Percentiles rank a stretch among this genome's conserved stretches.
phyloP scores from a whole-genome alignment of 2,329 filamentous ascomycete species.

The Botrytis deweyae region DNA sequence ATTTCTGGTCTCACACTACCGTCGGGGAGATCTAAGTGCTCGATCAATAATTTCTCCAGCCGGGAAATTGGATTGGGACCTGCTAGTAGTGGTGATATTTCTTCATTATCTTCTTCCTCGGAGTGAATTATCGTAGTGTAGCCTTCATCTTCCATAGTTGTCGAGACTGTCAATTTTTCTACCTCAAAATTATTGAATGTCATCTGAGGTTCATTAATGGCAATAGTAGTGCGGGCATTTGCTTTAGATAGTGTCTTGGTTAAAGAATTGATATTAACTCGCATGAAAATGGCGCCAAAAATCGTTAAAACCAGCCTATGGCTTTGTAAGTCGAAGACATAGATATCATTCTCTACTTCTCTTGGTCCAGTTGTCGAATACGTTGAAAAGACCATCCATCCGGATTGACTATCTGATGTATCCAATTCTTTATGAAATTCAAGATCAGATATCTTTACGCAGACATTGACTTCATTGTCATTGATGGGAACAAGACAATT shows the following conservation, averaged over 20 bases:
- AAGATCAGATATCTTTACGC: slow-evolving; percentile 9
- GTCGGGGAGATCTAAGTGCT: not conserved
- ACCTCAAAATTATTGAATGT: not conserved
- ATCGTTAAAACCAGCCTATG: not conserved
- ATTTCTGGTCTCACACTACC: not conserved
- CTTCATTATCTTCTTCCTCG: not conserved
- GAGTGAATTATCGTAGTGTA: slow-evolving; percentile 1
- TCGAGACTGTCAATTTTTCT: not conserved
- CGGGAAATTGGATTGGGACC: not conserved
- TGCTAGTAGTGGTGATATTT: not conserved
- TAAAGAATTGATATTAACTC: not conserved
- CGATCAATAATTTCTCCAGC: not conserved
- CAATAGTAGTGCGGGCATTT: not conserved
- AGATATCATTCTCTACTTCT: not conserved
- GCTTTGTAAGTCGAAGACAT: not conserved
- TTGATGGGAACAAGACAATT: slow-evolving; percentile 16
- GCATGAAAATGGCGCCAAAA: not conserved
- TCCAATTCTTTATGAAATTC: not conserved
- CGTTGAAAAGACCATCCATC: not conserved
- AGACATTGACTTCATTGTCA: slow-evolving; percentile 30
- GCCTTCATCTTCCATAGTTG: not conserved
- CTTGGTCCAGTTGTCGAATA: not conserved
- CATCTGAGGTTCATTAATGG: not conserved
- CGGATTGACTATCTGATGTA: not conserved
- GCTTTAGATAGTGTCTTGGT: not conserved